These are phyloP conservation scores for Simplicillium aogashimaense DNA, from an alignment of 2,329 filamentous ascomycete species.

Conservation along the genomic window DNA sequence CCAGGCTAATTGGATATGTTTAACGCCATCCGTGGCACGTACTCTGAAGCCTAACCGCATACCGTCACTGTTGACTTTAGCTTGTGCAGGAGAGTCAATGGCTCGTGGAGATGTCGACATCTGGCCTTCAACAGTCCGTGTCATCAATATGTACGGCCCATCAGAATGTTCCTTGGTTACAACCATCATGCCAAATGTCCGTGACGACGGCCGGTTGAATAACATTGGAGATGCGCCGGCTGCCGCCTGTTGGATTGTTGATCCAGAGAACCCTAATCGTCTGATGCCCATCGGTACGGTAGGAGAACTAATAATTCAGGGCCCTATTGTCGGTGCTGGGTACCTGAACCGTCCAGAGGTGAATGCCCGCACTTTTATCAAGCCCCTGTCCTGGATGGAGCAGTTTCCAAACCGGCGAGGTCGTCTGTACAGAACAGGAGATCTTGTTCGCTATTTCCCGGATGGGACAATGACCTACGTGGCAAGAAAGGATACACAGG, in stretches of 20 bases:
- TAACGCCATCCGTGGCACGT: constrained; percentile 8
- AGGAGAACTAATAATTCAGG: constrained; percentile 24
- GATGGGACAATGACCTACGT: constrained; percentile 23
- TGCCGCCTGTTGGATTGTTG: constrained; percentile 10
- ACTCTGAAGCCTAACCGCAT: background rate
- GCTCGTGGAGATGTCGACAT: constrained; percentile 14
- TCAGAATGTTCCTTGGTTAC: constrained; percentile 24
- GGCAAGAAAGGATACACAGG: constrained; percentile 43
- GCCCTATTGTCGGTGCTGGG: constrained; percentile 34
- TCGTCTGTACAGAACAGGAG: constrained; percentile 33
- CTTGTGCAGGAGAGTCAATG: constrained; percentile 16
- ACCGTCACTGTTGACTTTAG: constrained; percentile 6
- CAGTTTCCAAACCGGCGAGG: constrained; percentile 3
- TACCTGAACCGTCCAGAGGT: constrained; percentile 28
- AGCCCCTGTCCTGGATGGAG: constrained; percentile 17
- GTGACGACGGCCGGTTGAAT: background rate
- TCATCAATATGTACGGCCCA: constrained; percentile 29
- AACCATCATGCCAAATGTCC: background rate
- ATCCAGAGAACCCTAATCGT: constrained; percentile 8
- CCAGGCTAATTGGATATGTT: constrained; percentile 3
- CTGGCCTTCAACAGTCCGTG: constrained; percentile 14
- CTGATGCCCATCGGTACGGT: constrained; percentile 13
- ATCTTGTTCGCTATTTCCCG: constrained; percentile 27
- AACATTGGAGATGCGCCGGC: constrained; percentile 4
- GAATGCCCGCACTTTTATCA: constrained; percentile 18